Base-by-base conservation (phyloP, 2,329 filamentous ascomycete species). In the Laburnicola sp. region DNA sequence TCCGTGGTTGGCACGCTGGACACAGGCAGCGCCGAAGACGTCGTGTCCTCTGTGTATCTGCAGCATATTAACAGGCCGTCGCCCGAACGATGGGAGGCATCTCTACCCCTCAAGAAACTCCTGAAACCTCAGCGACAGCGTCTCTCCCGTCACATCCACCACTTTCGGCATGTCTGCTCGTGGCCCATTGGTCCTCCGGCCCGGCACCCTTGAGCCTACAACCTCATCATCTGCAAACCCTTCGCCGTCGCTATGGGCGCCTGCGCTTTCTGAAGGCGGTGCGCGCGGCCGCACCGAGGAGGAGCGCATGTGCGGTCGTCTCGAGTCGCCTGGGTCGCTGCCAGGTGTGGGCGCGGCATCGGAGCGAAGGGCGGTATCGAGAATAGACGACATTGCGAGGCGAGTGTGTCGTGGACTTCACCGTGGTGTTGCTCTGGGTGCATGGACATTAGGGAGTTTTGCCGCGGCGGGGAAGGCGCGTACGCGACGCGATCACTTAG, bases 121-220 rank as follows among this genome's bases (percentile, higher is more conserved):
- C 72, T 92, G 86, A 68, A 95, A 94, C 50, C 87, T 84, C 49
- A 86, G 80, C 67, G 90, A 87, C 25, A 93, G 82, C 47, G 86
- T 83, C 58, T 89, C 80, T 55, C 88, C 89, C 43, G 90, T 87
- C 51, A 82, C 82, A 72, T 95, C 90, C 57, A 91, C 86, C 5
- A 93, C 88, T 51, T 83, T 82, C 4, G 88, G 85, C 28, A 94
- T 82, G 37, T 83, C 82, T 46, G 77, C 71, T 7, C 81, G 78
- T 49, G 80, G 78, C 0, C 70, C 72, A 50, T 78, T 75, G 25
- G 63, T 52, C 43, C 68, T 61, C 31, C 69, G 56, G 6, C 65
- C 63, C 4, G 64, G 58, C 27, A 77, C 77, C 60, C 79, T 76
- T 22, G 76, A 69, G 16, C 81, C 82, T 9, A 84, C 80, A 3